Evolutionary conservation across 805 yeast genomes (phyloP).

Genomic region (Dipodascopsis uninucleata): DNA sequence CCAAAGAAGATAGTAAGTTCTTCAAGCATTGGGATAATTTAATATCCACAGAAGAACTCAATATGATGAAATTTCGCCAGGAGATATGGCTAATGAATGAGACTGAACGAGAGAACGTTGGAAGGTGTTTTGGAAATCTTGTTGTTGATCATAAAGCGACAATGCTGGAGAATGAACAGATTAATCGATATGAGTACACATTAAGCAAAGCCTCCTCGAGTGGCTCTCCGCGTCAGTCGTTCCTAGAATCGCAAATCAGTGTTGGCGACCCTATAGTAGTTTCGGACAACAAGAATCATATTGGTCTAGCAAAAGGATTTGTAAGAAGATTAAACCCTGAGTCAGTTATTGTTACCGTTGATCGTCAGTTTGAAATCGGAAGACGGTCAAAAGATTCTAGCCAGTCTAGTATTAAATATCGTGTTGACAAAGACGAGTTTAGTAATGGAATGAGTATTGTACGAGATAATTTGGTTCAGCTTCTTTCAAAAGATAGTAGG

Average conservation of each 20-base stretch:
- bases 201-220: constrained; percentile 3
- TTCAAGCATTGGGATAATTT: constrained; percentile 70
- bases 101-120: constrained; percentile 59
- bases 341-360: constrained; percentile 48
- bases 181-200: constrained; percentile 8
- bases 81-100: constrained; percentile 68
- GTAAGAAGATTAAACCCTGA: constrained; percentile 46
- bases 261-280: constrained; percentile 63
- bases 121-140: constrained; percentile 52
- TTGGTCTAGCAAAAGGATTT: constrained; percentile 64
- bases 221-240: constrained; percentile 17
- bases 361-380: constrained; percentile 45
- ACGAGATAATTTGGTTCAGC: constrained; percentile 66
- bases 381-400: not conserved
- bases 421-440: constrained; percentile 79
- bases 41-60: constrained; percentile 68
- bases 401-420: constrained; percentile 37
- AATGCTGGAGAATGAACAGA: not conserved
- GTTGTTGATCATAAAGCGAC: constrained; percentile 35
- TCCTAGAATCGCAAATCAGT: constrained; percentile 47
- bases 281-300: constrained; percentile 78
- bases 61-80: constrained; percentile 48
- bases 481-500: constrained; percentile 52
- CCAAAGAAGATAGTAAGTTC: constrained; percentile 49
- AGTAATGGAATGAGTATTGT: constrained; percentile 73